These are phyloP conservation scores for Galerina sulciceps DNA, from an alignment of 768 basidiomycete species.

Conservation along the genomic window DNA sequence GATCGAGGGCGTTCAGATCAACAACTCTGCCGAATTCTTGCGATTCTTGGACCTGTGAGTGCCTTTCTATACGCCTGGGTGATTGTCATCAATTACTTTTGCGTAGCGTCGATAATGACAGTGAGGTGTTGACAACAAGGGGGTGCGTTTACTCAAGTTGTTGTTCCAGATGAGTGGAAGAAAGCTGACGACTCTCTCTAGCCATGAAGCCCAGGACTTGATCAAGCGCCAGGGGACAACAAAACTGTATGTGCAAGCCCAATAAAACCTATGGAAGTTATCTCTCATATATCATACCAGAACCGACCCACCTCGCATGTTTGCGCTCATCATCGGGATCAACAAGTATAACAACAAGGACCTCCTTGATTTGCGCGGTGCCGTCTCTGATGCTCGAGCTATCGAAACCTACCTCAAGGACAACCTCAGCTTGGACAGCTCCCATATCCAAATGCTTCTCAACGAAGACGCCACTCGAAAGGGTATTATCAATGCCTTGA, in stretches of 20 bases:
- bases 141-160: neutral
- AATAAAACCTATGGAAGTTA: neutral
- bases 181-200: neutral
- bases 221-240: neutral
- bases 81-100: neutral
- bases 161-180: neutral
- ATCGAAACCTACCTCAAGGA: neutral
- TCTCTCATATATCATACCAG: neutral
- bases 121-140: neutral
- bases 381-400: neutral
- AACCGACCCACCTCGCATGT: neutral
- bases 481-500: neutral
- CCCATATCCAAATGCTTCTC: neutral
- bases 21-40: neutral
- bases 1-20: neutral
- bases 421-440: neutral
- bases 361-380: neutral
- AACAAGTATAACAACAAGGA: neutral
- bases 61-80: too few relatives aligned
- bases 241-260: neutral
- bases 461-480: neutral
- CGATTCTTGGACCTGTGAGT: neutral
- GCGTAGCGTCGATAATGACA: neutral
- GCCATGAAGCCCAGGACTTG: neutral
- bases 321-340: conserved; percentile 4